phyloP scores from a whole-genome alignment of 1,284 basidiomycete species.

The Apiotrichum porosum region DNA sequence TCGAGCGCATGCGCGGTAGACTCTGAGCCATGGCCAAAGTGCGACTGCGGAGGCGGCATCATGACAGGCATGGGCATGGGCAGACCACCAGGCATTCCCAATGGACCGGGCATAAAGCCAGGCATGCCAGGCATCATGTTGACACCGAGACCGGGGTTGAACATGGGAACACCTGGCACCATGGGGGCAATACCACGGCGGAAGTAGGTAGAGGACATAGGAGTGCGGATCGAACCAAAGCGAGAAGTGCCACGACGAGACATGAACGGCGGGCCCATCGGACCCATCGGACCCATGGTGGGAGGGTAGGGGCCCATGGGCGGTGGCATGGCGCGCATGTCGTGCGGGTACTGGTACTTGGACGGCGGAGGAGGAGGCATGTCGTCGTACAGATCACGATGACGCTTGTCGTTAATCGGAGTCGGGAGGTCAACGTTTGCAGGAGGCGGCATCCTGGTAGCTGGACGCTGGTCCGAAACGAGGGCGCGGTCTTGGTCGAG shows the following conservation, averaged over 20 bases:
- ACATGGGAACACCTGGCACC: not conserved
- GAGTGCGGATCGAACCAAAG: not conserved
- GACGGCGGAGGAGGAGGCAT: not conserved
- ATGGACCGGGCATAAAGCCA: no score
- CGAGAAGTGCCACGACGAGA: not conserved
- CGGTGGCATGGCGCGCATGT: not conserved
- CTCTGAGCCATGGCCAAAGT: no score
- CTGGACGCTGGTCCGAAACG: slow-evolving; percentile 13
- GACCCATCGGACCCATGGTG: not conserved
- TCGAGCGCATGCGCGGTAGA: no score
- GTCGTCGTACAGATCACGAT: no score
- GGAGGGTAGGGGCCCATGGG: no score
- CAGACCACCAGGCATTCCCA: no score
- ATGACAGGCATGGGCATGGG: no score
- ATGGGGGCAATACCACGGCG: not conserved
- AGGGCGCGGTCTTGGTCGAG: not conserved
- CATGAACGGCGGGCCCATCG: not conserved
- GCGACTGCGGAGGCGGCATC: no score
- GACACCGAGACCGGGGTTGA: not conserved
- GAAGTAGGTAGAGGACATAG: not conserved
- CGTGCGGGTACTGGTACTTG: no score
- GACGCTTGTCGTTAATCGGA: slow-evolving; percentile 28
- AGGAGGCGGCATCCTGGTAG: slow-evolving; percentile 16
- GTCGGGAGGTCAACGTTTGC: slow-evolving; percentile 43
- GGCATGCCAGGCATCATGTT: not conserved